Evolutionary conservation across 768 basidiomycete species (phyloP).

Genomic region (Collybia sp.): DNA sequence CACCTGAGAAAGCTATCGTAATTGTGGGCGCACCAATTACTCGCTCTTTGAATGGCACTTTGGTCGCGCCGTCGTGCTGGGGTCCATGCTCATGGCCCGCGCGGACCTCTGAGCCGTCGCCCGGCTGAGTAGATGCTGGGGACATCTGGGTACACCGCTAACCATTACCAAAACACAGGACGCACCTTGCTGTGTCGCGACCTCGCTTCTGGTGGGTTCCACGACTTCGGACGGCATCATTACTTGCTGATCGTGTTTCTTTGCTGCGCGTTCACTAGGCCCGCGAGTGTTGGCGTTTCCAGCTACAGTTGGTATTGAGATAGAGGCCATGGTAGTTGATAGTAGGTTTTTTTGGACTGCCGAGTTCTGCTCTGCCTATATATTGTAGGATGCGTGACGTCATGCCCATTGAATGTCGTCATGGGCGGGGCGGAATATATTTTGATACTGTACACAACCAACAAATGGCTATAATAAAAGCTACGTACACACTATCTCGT

Average conservation of each 20-base stretch:
- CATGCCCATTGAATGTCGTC: background rate
- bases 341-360: background rate
- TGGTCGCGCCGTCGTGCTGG: slow-evolving; percentile 1
- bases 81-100: slow-evolving; percentile 5
- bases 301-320: background rate
- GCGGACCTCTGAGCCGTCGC: slow-evolving; percentile 23
- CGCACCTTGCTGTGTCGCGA: slow-evolving; percentile 30
- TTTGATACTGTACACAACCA: no score
- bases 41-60: slow-evolving; percentile 51
- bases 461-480: no score
- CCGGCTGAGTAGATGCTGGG: slow-evolving; percentile 25
- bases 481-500: background rate
- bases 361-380: no score
- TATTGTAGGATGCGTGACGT: background rate
- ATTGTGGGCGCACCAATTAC: slow-evolving; percentile 38
- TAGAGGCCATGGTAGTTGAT: background rate
- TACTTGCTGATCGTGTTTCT: background rate
- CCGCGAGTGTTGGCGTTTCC: background rate
- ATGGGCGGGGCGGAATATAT: background rate
- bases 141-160: background rate
- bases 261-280: slow-evolving; percentile 1
- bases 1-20: no score
- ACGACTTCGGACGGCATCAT: slow-evolving; percentile 14
- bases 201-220: slow-evolving; percentile 16
- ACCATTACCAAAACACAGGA: background rate